Evolutionary conservation across 1,139 yeast genomes (phyloP).

Genomic region (Pneumocystis jirovecii): DNA sequence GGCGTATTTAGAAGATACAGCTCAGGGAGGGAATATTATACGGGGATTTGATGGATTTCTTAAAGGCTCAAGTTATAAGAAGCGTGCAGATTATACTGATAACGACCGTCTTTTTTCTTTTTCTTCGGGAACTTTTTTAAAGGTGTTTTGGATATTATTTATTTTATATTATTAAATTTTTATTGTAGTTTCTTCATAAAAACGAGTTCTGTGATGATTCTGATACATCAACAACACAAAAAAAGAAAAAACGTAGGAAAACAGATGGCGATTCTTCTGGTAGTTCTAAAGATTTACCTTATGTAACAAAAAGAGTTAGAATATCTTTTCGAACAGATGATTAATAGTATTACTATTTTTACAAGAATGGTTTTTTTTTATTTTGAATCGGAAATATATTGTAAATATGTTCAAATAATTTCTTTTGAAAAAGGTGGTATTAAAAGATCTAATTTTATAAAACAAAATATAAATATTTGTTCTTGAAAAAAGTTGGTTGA

Average conservation of each 20-base stretch:
- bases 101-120: slow-evolving; percentile 76
- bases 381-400: neutral
- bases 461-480: neutral
- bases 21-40: slow-evolving; percentile 58
- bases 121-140: slow-evolving; percentile 56
- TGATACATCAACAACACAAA: neutral
- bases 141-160: neutral
- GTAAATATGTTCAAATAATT: neutral
- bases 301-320: neutral
- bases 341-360: neutral
- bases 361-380: neutral
- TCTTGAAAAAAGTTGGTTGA: neutral
- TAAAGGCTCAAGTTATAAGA: slow-evolving; percentile 26
- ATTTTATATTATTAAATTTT: neutral
- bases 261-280: neutral
- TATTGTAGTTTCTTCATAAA: neutral
- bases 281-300: neutral
- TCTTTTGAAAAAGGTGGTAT: neutral
- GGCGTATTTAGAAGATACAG: slow-evolving; percentile 55
- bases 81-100: slow-evolving; percentile 45
- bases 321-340: neutral
- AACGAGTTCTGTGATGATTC: neutral
- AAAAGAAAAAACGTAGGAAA: neutral
- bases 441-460: neutral
- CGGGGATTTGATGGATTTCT: slow-evolving; percentile 79